phyloP scores from a whole-genome alignment of 73 alveolate genomes.

The Tetrahymena thermophila region DNA sequence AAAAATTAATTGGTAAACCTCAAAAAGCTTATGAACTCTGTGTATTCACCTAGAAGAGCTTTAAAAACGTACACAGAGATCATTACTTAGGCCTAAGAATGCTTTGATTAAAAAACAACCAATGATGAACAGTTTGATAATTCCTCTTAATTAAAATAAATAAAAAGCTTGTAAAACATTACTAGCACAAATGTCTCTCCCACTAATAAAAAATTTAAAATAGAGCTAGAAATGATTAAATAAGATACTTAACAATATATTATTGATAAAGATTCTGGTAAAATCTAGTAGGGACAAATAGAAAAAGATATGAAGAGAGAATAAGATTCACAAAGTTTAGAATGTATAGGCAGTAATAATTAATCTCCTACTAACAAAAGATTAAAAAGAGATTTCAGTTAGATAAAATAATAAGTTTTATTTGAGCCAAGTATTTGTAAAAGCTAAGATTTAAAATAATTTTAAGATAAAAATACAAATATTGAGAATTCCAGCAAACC shows the following conservation, averaged over 20 bases:
- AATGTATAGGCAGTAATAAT: neutral
- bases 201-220: neutral
- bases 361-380: neutral
- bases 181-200: neutral
- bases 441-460: neutral
- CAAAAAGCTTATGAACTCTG: neutral
- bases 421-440: neutral
- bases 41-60: neutral
- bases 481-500: neutral
- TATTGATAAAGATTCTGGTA: neutral
- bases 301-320: neutral
- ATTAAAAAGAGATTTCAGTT: neutral
- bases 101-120: neutral
- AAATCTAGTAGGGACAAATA: neutral
- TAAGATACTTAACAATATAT: neutral
- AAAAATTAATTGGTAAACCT: neutral
- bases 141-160: neutral
- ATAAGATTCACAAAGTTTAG: neutral
- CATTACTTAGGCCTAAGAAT: neutral
- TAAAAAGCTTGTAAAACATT: neutral
- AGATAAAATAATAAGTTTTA: no score
- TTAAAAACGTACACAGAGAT: neutral
- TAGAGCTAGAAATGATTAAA: neutral
- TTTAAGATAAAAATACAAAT: no score
- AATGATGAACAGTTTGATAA: neutral